Evolutionary conservation across 1,139 yeast species (phyloP).

Genomic region (Kodamaea arcana): DNA sequence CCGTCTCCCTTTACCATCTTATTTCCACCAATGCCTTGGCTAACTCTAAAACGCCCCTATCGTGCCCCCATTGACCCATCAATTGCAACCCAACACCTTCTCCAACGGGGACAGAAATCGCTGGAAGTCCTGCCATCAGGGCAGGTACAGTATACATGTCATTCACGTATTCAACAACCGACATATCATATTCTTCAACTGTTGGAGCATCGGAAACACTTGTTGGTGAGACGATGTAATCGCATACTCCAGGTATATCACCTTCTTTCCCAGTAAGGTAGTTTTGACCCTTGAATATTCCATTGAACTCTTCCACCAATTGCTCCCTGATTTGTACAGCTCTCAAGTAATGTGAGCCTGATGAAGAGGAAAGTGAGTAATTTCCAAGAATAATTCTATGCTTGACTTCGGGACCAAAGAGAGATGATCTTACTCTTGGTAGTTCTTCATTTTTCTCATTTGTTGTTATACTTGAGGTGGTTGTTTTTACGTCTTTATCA

Average conservation of each 20-base stretch:
- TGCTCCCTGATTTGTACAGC: conserved; percentile 67
- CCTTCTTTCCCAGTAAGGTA: conserved; percentile 1
- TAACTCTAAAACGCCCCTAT: conserved; percentile 50
- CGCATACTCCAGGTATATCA: conserved; percentile 46
- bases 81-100: conserved; percentile 61
- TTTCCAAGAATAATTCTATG: conserved; percentile 82
- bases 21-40: conserved; percentile 14
- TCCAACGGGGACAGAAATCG: conserved; percentile 64
- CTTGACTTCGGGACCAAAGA: conserved; percentile 81
- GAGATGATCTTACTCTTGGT: conserved; percentile 61
- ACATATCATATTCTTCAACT: conserved; percentile 43
- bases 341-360: conserved; percentile 74
- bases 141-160: conserved; percentile 89
- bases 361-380: conserved; percentile 71
- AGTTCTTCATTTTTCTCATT: too few species aligned
- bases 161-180: conserved; percentile 66
- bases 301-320: conserved; percentile 63
- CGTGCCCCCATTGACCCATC: conserved; percentile 85
- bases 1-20: neutral
- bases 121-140: conserved; percentile 87
- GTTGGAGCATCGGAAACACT: conserved; percentile 58
- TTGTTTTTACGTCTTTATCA: too few species aligned
- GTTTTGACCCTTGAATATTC: conserved; percentile 41
- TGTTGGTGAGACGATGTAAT: conserved; percentile 72
- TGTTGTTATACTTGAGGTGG: too few species aligned